Conservation (phyloP, 345 rosid genomes). For the Arabis hirsuta region DNA sequence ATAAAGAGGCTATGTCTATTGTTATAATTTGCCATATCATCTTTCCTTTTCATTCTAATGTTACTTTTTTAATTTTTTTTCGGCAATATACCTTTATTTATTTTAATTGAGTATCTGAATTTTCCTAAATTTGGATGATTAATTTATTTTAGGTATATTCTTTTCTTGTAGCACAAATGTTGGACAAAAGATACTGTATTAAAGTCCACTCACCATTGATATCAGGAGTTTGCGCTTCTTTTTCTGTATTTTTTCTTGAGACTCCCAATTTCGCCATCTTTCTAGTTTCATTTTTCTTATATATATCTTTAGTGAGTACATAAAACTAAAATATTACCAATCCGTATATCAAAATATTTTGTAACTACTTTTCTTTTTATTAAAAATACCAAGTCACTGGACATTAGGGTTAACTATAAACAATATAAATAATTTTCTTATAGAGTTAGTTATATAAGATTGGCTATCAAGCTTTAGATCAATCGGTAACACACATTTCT, state of each 20-base stretch:
- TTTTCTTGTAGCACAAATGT: constrained; percentile 44
- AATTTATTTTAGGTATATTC: constrained; percentile 23
- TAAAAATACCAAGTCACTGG: background rate
- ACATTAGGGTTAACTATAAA: background rate
- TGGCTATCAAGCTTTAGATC: constrained; percentile 12
- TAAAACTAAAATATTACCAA: background rate
- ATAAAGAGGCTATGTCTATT: constrained; percentile 25
- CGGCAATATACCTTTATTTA: background rate
- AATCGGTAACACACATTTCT: background rate
- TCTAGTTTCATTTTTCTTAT: constrained; percentile 6
- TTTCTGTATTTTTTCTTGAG: constrained; percentile 39
- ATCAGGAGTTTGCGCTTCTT: constrained; percentile 38
- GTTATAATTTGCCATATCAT: constrained; percentile 31
- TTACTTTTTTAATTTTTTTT: background rate
- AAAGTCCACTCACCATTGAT: constrained; percentile 36
- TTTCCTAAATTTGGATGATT: constrained; percentile 25
- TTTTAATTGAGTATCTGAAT: background rate
- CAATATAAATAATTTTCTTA: background rate
- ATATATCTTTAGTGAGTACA: background rate
- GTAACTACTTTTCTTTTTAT: background rate
- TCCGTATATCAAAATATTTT: background rate
- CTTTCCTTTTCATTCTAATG: constrained; percentile 17
- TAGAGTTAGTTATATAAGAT: background rate
- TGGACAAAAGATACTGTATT: constrained; percentile 36
- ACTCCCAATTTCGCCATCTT: constrained; percentile 32